Evolutionary conservation across 2,329 filamentous ascomycete genomes (phyloP), one percentile per base, ranked within the genome.

Genomic region (Fusarium sacchari): DNA sequence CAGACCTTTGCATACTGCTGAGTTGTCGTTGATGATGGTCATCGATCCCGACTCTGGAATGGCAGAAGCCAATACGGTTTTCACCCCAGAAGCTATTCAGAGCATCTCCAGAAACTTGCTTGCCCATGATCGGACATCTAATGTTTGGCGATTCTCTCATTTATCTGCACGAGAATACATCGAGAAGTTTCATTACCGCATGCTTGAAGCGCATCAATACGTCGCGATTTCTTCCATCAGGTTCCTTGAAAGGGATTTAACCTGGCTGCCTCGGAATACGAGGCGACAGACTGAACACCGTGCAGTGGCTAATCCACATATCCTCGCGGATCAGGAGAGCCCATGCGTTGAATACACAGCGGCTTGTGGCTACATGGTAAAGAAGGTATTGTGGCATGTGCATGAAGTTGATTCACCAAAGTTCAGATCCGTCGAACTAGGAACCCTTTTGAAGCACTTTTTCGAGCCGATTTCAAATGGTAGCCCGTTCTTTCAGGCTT

Each of bases 11-110:
- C 2, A 2, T 0, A 32, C 28, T 0, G 0, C 5, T 0, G 22
- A 49, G 0, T 7, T 49, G 0, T 7, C 0, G 0, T 0, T 49
- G 0, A n/a, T 32, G 11, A 50, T 50, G 20, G 26, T 30, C 0
- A 47, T 47, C 0, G 6, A 30, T 9, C 8, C 1, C 0, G 4
- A 15, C 4, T 28, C 43, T 5, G 24, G 43, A 0, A 22, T 0
- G 0, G 10, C 5, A 10, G 24, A 46, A 4, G 12, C 24, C 14
- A 5, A 28, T 28, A 22, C 8, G 0, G 8, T 0, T 4, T 46
- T 46, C 0, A 11, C 8, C 3, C 0, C 26, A 3, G 44, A 28
- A 0, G 22, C 26, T 6, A 47, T 47, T 6, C 13, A 47, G 14
- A 22, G 20, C 4, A 30, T 30, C 3, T 47, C 26, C 0, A 26